Evolutionary conservation across 108 stramenopile species (phyloP).

Genomic region (Nannochloropsis oceanica): DNA sequence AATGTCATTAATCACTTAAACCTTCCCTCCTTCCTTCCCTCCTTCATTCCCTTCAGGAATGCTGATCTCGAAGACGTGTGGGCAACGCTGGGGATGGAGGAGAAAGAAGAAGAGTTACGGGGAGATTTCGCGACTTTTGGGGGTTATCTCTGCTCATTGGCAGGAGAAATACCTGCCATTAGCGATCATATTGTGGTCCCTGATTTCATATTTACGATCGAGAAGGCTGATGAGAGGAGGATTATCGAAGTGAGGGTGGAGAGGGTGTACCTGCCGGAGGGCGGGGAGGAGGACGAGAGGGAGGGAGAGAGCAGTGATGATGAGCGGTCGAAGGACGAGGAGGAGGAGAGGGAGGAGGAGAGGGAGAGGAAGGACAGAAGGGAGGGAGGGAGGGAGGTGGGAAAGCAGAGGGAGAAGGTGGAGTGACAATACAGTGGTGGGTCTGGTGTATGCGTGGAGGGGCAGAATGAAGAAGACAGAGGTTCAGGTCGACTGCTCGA

Average conservation of each 20-base stretch:
- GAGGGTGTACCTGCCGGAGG: not conserved
- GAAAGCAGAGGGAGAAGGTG: not conserved
- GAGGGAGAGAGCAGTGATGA: not conserved
- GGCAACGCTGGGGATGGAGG: slow-evolving; percentile 50
- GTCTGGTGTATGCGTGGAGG: no score
- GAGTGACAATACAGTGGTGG: not conserved
- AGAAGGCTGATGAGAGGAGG: slow-evolving; percentile 39
- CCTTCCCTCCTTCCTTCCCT: slow-evolving; percentile 41
- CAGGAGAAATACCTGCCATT: slow-evolving; percentile 75
- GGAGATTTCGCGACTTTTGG: slow-evolving; percentile 67
- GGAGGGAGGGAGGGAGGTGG: not conserved
- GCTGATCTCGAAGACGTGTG: slow-evolving; percentile 81
- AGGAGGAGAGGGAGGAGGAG: not conserved
- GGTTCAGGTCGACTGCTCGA: no score
- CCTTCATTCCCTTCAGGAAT: slow-evolving; percentile 71
- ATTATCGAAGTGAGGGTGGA: slow-evolving; percentile 4
- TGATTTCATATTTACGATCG: slow-evolving; percentile 75
- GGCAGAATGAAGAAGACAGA: no score
- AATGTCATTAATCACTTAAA: not conserved
- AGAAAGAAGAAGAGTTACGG: slow-evolving; percentile 65
- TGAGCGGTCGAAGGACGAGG: not conserved
- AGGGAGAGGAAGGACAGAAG: not conserved
- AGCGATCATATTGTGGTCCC: slow-evolving; percentile 74
- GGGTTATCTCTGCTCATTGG: slow-evolving; percentile 79
- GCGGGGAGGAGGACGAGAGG: not conserved